Evolutionary conservation across 257 asterid species (phyloP).

Genomic region (Thymus quinquecostatus): DNA sequence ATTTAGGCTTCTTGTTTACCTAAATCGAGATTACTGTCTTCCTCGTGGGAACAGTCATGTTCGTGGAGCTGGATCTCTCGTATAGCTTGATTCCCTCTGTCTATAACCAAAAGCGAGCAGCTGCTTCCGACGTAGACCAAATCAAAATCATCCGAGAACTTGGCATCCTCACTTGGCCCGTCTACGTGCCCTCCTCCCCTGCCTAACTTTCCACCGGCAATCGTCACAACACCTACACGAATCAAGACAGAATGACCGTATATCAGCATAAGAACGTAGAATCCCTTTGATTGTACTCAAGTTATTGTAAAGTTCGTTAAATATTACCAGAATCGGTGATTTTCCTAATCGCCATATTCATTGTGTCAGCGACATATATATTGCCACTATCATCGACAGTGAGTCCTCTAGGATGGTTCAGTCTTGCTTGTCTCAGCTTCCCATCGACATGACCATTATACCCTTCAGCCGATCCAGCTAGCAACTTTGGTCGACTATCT

Average conservation of each 20-base stretch:
- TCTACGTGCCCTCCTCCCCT: constrained; percentile 89
- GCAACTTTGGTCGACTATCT: constrained; percentile 93
- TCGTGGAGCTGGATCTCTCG: constrained; percentile 87
- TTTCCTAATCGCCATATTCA: constrained; percentile 90
- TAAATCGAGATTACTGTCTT: constrained; percentile 61
- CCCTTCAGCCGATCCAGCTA: constrained; percentile 92
- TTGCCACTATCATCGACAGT: constrained; percentile 82
- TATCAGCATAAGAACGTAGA: not conserved
- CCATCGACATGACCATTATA: constrained; percentile 92
- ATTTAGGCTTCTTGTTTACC: constrained; percentile 41
- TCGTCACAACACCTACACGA: constrained; percentile 78
- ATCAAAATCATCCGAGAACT: constrained; percentile 85
- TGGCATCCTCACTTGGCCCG: constrained; percentile 96
- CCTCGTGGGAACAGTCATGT: constrained; percentile 70
- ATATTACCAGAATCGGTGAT: constrained; percentile 72
- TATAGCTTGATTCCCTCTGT: constrained; percentile 91
- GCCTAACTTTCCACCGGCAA: constrained; percentile 83
- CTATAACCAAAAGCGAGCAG: constrained; percentile 84
- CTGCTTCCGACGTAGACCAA: constrained; percentile 70
- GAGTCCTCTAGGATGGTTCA: constrained; percentile 93
- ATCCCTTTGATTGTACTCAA: not conserved
- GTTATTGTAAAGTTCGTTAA: not conserved
- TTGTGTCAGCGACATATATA: constrained; percentile 86
- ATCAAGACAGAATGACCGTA: not conserved
- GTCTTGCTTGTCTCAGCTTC: constrained; percentile 79